Conservation (phyloP, 768 basidiomycete species). For the Mycena vitilis region DNA sequence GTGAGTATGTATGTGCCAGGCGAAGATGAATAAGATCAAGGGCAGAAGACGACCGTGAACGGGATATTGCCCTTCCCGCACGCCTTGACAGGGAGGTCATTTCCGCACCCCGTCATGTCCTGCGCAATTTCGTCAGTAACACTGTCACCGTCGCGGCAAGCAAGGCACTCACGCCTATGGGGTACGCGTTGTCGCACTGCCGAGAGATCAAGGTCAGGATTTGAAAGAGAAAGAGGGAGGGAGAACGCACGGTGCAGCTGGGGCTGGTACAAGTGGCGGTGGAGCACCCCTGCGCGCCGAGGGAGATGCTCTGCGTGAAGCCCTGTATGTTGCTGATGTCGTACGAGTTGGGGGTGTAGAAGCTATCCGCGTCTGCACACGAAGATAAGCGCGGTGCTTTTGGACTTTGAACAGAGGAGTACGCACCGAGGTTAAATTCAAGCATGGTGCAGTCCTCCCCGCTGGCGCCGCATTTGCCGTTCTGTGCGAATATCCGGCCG, state of each 20-base stretch:
- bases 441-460: slow-evolving; percentile 33
- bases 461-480: slow-evolving; percentile 22
- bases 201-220: background rate
- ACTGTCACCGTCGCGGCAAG: background rate
- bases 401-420: too few relatives aligned
- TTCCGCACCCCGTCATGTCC: slow-evolving; percentile 31
- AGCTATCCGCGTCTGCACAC: slow-evolving; percentile 28
- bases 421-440: slow-evolving; percentile 32
- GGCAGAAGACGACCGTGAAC: slow-evolving; percentile 32
- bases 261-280: slow-evolving; percentile 30
- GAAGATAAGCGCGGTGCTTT: background rate
- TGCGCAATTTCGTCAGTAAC: background rate
- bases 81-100: slow-evolving; percentile 31
- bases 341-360: slow-evolving; percentile 35
- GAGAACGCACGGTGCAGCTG: slow-evolving; percentile 20
- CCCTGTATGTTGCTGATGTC: slow-evolving; percentile 34
- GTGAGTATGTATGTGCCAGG: too few relatives aligned
- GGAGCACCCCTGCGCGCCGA: slow-evolving; percentile 28
- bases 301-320: slow-evolving; percentile 35
- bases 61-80: slow-evolving; percentile 24
- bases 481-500: slow-evolving; percentile 28
- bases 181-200: slow-evolving; percentile 30
- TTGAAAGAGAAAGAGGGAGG: background rate
- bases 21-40: background rate
- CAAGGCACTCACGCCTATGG: slow-evolving; percentile 26